Percentiles rank a stretch among this genome's conserved stretches.
These are phyloP conservation scores for Stachybotrys echinatus DNA, from an alignment of 2,329 filamentous ascomycete species.

Conservation along the genomic window DNA sequence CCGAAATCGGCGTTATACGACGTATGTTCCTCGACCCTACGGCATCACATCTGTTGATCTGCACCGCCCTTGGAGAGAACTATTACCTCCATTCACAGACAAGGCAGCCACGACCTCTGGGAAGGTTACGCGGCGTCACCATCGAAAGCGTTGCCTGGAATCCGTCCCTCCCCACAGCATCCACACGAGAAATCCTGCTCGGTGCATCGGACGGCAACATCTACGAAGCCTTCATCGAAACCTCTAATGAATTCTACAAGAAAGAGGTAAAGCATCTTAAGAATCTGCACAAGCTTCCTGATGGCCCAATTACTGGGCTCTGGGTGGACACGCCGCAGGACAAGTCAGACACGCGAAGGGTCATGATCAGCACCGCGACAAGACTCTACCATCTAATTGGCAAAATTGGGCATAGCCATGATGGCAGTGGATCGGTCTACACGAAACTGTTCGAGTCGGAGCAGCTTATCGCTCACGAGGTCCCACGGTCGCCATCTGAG, in stretches of 20 bases:
- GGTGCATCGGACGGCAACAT: slow-evolving; percentile 91
- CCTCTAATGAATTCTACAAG: slow-evolving; percentile 88
- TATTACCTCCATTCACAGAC: slow-evolving; percentile 97
- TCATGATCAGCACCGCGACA: slow-evolving; percentile 75
- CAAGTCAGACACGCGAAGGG: slow-evolving; percentile 66
- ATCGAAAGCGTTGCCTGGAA: slow-evolving; percentile 96
- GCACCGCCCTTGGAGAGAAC: slow-evolving; percentile 88
- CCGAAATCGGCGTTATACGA: slow-evolving; percentile 86
- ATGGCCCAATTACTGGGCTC: slow-evolving; percentile 78
- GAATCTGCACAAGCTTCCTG: slow-evolving; percentile 72
- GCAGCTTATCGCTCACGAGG: slow-evolving; percentile 70
- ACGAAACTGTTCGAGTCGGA: slow-evolving; percentile 84
- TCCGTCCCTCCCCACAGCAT: slow-evolving; percentile 84
- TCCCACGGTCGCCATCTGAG: slow-evolving; percentile 50
- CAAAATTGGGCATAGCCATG: slow-evolving; percentile 66
- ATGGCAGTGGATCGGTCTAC: slow-evolving; percentile 82
- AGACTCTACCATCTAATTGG: slow-evolving; percentile 78
- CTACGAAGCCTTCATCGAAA: slow-evolving; percentile 93
- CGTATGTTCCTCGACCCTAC: slow-evolving; percentile 97
- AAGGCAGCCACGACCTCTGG: slow-evolving; percentile 75
- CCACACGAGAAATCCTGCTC: slow-evolving; percentile 87
- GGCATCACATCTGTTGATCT: slow-evolving; percentile 88
- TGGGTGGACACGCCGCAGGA: slow-evolving; percentile 72
- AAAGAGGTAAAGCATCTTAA: slow-evolving; percentile 92
- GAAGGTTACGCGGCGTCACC: slow-evolving; percentile 75